Evolutionary conservation across 331 rosid genomes (phyloP), one percentile per base, ranked within the genome.

Genomic region (Erythrophleum ivorense): DNA sequence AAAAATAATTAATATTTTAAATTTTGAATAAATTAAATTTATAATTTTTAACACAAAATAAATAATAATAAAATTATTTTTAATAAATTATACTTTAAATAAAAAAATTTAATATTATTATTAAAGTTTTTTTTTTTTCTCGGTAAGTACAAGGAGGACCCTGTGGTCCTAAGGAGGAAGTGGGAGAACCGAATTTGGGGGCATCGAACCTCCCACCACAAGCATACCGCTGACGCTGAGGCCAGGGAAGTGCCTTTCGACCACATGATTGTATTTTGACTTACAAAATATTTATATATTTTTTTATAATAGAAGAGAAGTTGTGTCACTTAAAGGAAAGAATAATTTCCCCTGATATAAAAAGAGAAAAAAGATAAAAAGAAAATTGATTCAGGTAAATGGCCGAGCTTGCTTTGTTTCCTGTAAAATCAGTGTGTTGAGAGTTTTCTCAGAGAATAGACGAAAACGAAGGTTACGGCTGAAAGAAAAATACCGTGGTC

Each of bases 401-500:
- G 8, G 0, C n/a, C 31, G 9, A 45, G 11, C n/a, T 6, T 69
- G 9, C 38, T 45, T 69, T 19, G 19, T 1, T 45, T 1, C 3
- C 57, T 2, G 60, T 7, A 60, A 43, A 43, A 24, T 5, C 43
- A 7, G 16, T 1, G 40, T 4, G 10, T 24, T 4, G 9, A 4
- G 16, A 76, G n/a, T 76, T 57, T 15, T n/a, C n/a, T 5, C 0
- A 46, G n/a, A 65, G 7, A 41, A 29, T 5, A 40, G 2, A 14
- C 1, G 7, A 45, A 19, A 33, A 63, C 18, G 46, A 36, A 34
- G 5, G 11, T 8, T 1, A 3, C 45, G 3, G 74, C 9, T 24
- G 19, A 7, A 41, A 16, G 43, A 10, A n/a, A 9, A 21, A 3
- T 86, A 94, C 98, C 63, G 97, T 95, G 82, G 58, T 18, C 19